Evolutionary conservation across 495 filamentous ascomycete genomes (phyloP).

Genomic region (Neurospora sp.): DNA sequence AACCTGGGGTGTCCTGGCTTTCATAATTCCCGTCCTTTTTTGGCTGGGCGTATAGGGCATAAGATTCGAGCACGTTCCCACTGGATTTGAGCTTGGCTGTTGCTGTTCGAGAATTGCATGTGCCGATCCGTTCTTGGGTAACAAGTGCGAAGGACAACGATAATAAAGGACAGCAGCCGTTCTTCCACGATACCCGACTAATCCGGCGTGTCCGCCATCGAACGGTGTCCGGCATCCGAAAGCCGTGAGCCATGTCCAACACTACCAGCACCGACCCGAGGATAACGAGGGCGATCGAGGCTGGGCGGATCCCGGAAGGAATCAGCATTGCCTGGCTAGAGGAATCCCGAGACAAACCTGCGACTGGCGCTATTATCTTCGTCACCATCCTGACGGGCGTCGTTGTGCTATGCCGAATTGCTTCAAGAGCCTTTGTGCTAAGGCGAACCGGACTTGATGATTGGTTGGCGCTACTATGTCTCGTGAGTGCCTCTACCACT

Average conservation of each 20-base stretch:
- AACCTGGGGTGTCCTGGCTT: not conserved
- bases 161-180: not conserved
- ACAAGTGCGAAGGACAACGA: not conserved
- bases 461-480: slow-evolving; percentile 24
- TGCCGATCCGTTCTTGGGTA: not conserved
- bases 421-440: slow-evolving; percentile 26
- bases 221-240: not conserved
- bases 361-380: slow-evolving; percentile 33
- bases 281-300: slow-evolving; percentile 4
- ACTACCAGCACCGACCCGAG: slow-evolving; percentile 1
- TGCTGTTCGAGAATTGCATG: not conserved
- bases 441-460: slow-evolving; percentile 29
- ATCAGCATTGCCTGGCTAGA: slow-evolving; percentile 30
- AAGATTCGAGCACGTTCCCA: not conserved
- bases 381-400: slow-evolving; percentile 24
- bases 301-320: slow-evolving; percentile 20
- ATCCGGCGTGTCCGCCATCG: not conserved
- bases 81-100: not conserved
- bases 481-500: slow-evolving; percentile 17
- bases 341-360: slow-evolving; percentile 26
- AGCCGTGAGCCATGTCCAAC: not conserved
- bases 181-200: not conserved
- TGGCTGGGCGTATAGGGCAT: not conserved
- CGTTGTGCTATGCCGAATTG: slow-evolving; percentile 22
- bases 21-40: not conserved